These are phyloP conservation scores for Cystofilobasidium capitatum DNA, from an alignment of 768 basidiomycete genomes.

Conservation along the genomic window DNA sequence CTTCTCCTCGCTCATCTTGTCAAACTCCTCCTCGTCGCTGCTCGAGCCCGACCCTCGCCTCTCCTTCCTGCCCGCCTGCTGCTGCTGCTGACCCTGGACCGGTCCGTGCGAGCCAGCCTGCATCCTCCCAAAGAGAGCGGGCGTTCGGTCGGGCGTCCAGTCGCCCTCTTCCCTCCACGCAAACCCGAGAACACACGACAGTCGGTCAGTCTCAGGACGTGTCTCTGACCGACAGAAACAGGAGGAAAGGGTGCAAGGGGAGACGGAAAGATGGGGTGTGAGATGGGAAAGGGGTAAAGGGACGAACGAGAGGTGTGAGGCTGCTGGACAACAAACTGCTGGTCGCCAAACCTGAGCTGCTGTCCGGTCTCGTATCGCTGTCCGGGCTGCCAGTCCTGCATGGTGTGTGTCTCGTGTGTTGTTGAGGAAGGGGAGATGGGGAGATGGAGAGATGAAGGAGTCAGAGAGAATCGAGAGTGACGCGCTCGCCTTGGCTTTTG, in stretches of 20 bases:
- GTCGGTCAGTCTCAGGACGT: no score
- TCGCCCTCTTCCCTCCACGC: neutral
- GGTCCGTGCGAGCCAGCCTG: neutral
- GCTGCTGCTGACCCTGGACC: neutral
- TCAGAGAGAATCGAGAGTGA: no score
- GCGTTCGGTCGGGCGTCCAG: neutral
- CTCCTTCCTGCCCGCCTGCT: neutral
- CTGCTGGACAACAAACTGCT: neutral
- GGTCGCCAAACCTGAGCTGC: neutral
- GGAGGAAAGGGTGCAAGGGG: no score
- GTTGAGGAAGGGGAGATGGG: no score
- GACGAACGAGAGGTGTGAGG: neutral
- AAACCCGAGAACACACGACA: neutral
- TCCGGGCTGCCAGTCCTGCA: conserved; percentile 3
- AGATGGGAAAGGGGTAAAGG: neutral
- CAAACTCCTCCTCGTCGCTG: neutral
- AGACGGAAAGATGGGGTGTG: neutral
- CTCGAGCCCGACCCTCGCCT: no score
- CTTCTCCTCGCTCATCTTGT: neutral
- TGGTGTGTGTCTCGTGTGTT: neutral
- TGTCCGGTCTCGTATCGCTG: neutral
- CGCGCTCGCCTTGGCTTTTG: no score
- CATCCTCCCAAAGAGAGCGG: neutral
- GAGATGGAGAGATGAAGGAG: no score
- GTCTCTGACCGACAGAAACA: no score